These are phyloP conservation scores for Coemansia sp. DNA, from an alignment of 192 early-diverging fungal species.

Conservation along the genomic window DNA sequence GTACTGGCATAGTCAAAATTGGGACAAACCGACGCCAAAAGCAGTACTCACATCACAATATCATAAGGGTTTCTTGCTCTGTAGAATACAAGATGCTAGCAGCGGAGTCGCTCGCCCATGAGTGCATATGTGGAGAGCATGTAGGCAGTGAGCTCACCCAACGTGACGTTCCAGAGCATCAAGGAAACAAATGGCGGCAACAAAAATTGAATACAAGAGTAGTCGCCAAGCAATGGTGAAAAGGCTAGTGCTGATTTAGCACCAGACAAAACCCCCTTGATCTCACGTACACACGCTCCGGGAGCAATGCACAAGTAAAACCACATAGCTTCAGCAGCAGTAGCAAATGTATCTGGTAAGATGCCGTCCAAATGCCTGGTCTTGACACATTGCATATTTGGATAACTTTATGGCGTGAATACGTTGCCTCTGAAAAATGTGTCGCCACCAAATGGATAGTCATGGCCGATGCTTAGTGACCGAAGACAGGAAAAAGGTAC, in stretches of 20 bases:
- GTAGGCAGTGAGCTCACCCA: background rate
- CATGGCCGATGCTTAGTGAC: background rate
- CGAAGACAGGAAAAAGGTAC: background rate
- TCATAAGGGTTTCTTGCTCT: background rate
- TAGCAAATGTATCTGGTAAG: background rate
- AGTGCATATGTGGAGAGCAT: background rate
- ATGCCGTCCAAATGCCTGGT: too few species aligned
- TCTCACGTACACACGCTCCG: background rate
- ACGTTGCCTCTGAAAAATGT: background rate
- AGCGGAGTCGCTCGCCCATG: background rate
- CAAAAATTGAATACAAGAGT: background rate
- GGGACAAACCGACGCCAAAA: background rate
- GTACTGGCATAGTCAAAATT: background rate
- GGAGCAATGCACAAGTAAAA: background rate
- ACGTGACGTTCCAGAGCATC: background rate
- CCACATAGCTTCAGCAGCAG: background rate
- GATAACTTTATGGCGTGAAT: background rate
- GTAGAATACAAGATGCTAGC: background rate
- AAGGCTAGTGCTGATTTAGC: background rate
- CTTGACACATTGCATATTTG: background rate
- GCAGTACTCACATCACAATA: background rate
- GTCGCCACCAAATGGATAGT: background rate
- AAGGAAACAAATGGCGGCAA: background rate
- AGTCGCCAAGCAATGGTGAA: background rate
- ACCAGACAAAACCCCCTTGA: background rate